Conservation (phyloP, 345 rosid species). For the Eucalyptus lansdowneana region DNA sequence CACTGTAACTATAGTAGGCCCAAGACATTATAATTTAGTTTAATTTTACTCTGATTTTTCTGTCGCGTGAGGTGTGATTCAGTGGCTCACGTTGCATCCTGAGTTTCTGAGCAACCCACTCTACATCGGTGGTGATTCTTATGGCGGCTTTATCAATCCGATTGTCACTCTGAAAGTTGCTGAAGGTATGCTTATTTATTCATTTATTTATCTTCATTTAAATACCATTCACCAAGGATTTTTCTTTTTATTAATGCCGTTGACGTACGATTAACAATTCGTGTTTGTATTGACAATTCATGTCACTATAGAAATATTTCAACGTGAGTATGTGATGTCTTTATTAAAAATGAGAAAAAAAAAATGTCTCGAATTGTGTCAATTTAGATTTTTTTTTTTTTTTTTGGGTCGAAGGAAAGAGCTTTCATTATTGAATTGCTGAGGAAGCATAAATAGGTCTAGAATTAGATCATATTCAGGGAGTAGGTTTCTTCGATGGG, state of each 20-base stretch:
- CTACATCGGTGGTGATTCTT: conserved; percentile 23
- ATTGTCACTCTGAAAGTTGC: conserved; percentile 1
- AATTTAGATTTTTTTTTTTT: background rate
- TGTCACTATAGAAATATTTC: background rate
- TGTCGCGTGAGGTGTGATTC: background rate
- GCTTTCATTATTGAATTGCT: background rate
- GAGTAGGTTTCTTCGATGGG: background rate
- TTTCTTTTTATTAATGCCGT: background rate
- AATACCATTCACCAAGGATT: background rate
- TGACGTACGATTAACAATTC: background rate
- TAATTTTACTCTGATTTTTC: background rate
- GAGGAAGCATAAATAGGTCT: background rate
- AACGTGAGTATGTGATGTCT: background rate
- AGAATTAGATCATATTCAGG: background rate
- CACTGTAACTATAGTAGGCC: background rate
- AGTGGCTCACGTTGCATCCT: conserved; percentile 21
- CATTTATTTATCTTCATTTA: background rate
- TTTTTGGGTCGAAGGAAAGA: too few species aligned
- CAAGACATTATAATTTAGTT: background rate
- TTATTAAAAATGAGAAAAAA: background rate
- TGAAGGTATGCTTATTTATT: background rate
- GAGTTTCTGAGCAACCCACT: conserved; percentile 5
- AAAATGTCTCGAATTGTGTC: background rate
- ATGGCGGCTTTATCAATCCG: conserved; percentile 7
- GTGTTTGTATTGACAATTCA: background rate